Percentiles rank a stretch among this genome's conserved stretches.
These are phyloP conservation scores for Cicer chorassanicum DNA, from an alignment of 306 rosid species.

Conservation along the genomic window DNA sequence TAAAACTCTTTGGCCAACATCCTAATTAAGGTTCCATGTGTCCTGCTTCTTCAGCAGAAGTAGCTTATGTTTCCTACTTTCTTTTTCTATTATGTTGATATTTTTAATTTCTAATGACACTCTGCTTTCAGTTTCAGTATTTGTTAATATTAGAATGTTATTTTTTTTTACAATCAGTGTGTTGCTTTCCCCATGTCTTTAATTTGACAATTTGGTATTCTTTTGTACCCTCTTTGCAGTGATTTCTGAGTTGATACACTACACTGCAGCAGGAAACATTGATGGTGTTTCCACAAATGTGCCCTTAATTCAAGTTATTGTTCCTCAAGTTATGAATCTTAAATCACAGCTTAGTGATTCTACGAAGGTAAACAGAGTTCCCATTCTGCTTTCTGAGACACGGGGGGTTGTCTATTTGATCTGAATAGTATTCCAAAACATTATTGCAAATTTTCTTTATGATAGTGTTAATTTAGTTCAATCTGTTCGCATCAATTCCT, in stretches of 20 bases:
- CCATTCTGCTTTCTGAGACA: conserved; percentile 25
- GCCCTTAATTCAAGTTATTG: conserved; percentile 96
- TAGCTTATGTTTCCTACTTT: background rate
- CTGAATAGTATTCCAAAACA: conserved; percentile 5
- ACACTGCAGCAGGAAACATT: conserved; percentile 72
- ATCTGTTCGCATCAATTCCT: background rate
- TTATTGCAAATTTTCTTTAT: background rate
- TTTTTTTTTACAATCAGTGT: conserved; percentile 20
- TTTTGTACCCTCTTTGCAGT: conserved; percentile 62
- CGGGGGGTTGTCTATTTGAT: conserved; percentile 30
- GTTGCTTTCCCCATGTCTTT: conserved; percentile 15
- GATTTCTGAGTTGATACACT: conserved; percentile 95
- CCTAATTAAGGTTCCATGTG: background rate
- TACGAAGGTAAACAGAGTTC: conserved; percentile 72
- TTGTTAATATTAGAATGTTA: conserved; percentile 1
- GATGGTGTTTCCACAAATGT: conserved; percentile 75
- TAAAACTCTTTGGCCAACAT: background rate
- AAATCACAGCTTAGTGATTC: conserved; percentile 92
- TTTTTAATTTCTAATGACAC: background rate
- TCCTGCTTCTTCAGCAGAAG: conserved; percentile 21
- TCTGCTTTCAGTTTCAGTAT: conserved; percentile 29
- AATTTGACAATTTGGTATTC: conserved; percentile 6
- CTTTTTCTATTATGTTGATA: background rate
- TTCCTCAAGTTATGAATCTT: conserved; percentile 92
- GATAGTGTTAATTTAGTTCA: conserved; percentile 12